Evolutionary conservation across 2,329 filamentous ascomycete genomes (phyloP).

Genomic region (Verticillium klebahnii): DNA sequence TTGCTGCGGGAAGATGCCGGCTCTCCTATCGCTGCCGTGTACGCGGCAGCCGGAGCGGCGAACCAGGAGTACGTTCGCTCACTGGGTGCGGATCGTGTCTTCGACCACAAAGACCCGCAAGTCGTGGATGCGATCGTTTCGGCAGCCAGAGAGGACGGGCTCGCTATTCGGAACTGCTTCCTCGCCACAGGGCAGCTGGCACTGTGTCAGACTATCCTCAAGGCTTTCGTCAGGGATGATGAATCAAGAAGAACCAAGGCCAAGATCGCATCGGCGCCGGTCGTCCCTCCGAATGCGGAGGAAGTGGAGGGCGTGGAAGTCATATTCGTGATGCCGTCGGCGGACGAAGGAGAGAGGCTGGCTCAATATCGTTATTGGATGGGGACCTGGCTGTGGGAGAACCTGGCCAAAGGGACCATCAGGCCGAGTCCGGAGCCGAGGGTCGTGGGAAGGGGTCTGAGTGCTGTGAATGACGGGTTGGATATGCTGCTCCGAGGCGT

Average conservation of each 20-base stretch:
- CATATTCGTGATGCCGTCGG: conserved; percentile 31
- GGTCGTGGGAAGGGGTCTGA: conserved; percentile 30
- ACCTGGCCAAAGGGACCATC: conserved; percentile 24
- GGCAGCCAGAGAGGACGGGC: no score
- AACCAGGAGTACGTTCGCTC: no score
- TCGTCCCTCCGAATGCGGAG: conserved; percentile 23
- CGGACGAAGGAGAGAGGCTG: conserved; percentile 25
- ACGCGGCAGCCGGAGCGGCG: no score
- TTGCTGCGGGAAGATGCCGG: no score
- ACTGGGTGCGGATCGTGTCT: no score
- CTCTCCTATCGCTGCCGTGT: no score
- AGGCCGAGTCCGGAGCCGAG: conserved; percentile 32
- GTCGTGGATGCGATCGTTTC: no score
- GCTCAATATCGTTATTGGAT: conserved; percentile 34
- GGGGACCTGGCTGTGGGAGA: conserved; percentile 27
- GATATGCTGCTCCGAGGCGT: conserved; percentile 29
- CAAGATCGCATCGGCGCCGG: conserved; percentile 32
- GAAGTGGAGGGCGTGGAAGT: conserved; percentile 26
- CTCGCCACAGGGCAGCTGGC: no score
- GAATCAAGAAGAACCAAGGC: background rate
- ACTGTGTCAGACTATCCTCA: no score
- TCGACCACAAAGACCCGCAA: no score
- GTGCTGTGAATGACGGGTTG: conserved; percentile 30
- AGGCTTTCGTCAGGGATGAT: no score
- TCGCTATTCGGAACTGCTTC: no score